Percentiles rank a stretch among this genome's conserved stretches.
phyloP scores from a whole-genome alignment of 176 grass and related monocot genomes.

The Eragrostis curvula region DNA sequence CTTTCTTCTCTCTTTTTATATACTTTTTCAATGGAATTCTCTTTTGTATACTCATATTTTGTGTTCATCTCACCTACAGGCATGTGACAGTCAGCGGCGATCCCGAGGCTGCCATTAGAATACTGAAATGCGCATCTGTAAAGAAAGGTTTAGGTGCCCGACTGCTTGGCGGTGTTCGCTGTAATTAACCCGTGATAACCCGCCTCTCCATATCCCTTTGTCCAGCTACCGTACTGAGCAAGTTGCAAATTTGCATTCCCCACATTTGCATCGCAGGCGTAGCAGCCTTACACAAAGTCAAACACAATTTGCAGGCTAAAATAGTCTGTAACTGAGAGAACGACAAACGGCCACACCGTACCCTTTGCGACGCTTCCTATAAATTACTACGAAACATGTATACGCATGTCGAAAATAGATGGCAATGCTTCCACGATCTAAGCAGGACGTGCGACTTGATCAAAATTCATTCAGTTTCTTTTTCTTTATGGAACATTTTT shows the following conservation, averaged over 20 bases:
- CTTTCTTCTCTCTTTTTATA: neutral
- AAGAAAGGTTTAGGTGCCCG: slow-evolving; percentile 47
- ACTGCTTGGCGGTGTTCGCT: slow-evolving; percentile 17
- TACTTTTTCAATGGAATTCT: neutral
- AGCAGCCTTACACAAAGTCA: slow-evolving; percentile 3
- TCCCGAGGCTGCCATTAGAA: slow-evolving; percentile 70
- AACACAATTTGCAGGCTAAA: slow-evolving; percentile 13
- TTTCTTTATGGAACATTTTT: no score
- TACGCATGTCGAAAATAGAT: no score
- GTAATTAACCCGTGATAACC: slow-evolving; percentile 8
- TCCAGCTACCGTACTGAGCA: neutral
- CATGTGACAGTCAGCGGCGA: slow-evolving; percentile 81
- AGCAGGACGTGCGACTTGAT: neutral
- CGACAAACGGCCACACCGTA: neutral
- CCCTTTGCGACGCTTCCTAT: neutral
- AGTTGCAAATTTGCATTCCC: neutral
- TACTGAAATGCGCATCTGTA: slow-evolving; percentile 49
- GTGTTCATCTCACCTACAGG: slow-evolving; percentile 40
- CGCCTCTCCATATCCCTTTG: neutral
- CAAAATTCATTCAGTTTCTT: neutral
- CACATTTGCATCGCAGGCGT: neutral
- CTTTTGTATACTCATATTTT: slow-evolving; percentile 12
- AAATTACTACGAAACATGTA: neutral
- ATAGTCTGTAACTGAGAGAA: neutral
- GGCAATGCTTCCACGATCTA: neutral